A percentile compares a stretch with the other conserved stretches of the same genome.
phyloP scores from a whole-genome alignment of 768 basidiomycete species.

The Mycena indigotica region DNA sequence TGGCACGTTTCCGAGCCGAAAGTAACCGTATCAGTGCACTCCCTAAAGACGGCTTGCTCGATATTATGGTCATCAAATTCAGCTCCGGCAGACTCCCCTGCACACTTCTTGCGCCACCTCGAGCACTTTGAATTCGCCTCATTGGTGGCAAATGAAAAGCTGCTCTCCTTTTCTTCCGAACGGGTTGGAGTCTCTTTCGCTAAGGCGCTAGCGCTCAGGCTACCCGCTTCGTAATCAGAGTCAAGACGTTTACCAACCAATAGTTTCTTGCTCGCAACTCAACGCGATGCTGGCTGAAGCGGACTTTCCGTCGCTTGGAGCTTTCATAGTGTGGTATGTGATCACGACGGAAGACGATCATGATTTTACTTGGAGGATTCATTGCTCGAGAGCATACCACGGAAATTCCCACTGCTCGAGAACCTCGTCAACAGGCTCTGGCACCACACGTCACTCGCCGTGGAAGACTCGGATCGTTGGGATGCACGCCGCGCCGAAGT shows the following conservation, averaged over 20 bases:
- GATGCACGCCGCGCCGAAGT: background rate
- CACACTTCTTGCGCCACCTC: slow-evolving; percentile 1
- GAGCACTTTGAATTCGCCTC: background rate
- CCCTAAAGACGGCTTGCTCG: slow-evolving; percentile 22
- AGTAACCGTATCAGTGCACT: no score
- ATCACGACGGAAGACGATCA: background rate
- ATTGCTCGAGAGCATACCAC: background rate
- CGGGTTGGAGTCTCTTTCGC: background rate
- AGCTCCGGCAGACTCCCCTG: no score
- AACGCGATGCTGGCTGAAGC: background rate
- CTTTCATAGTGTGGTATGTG: background rate
- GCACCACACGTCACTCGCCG: background rate
- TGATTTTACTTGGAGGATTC: background rate
- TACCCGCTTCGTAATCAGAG: background rate
- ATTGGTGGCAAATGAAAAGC: background rate
- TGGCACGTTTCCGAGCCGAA: no score
- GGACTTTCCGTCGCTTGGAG: background rate
- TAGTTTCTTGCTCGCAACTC: background rate
- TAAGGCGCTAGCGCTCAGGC: no score
- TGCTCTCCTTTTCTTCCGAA: background rate
- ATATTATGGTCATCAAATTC: slow-evolving; percentile 43
- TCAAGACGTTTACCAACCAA: background rate
- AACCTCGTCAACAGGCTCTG: background rate
- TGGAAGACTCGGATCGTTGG: background rate
- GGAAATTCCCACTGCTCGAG: background rate